Evolutionary conservation across 441 rosid genomes (phyloP).

Genomic region (Gossypium schwendimanii): DNA sequence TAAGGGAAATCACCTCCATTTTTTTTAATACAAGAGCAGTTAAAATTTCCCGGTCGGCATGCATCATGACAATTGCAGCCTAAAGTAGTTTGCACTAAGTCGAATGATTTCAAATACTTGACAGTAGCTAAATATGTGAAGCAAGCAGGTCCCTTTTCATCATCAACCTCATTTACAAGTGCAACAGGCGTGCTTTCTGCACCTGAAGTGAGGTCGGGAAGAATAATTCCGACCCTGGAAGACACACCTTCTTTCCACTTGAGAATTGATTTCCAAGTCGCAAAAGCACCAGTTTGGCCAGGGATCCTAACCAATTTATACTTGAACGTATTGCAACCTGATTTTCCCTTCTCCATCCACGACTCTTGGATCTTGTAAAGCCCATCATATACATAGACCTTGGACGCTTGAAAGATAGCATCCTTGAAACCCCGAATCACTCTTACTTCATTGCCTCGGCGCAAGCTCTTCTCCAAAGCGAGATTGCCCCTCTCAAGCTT

Average conservation of each 20-base stretch:
- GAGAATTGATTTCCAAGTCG: constrained; percentile 65
- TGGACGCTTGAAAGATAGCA: constrained; percentile 28
- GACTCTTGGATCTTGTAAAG: constrained; percentile 65
- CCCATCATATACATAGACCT: constrained; percentile 76
- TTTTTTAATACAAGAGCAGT: constrained; percentile 42
- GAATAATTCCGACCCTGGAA: constrained; percentile 34
- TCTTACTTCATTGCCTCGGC: constrained; percentile 63
- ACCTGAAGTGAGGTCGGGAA: constrained; percentile 46
- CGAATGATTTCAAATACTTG: constrained; percentile 22
- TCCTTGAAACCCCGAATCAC: constrained; percentile 75
- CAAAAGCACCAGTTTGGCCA: constrained; percentile 65
- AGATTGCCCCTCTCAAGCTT: constrained; percentile 91
- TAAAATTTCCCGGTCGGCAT: constrained; percentile 28
- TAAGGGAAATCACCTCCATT: constrained; percentile 50
- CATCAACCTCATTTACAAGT: constrained; percentile 44
- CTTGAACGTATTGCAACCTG: constrained; percentile 74
- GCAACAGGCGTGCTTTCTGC: constrained; percentile 43
- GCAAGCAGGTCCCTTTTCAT: constrained; percentile 43
- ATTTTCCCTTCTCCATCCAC: constrained; percentile 79
- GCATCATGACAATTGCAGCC: constrained; percentile 32
- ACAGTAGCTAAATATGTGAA: constrained; percentile 32
- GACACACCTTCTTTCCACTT: constrained; percentile 53
- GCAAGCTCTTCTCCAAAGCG: constrained; percentile 75
- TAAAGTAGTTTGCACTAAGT: constrained; percentile 17
- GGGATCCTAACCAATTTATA: constrained; percentile 58